phyloP scores from a whole-genome alignment of 768 basidiomycete genomes.

The Pulveroboletus ravenelii region DNA sequence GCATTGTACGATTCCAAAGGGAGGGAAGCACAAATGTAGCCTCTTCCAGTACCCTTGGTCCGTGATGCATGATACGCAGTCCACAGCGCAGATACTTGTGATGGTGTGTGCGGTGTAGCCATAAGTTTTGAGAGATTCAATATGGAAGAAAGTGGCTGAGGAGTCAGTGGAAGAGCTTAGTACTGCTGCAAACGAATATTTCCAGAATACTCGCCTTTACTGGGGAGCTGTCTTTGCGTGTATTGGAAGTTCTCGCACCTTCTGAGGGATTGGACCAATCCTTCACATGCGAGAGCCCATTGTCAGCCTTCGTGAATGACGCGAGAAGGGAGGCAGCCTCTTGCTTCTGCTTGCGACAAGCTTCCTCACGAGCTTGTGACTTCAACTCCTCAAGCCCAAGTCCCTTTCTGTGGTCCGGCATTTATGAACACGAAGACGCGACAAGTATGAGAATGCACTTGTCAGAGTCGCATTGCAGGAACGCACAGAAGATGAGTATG shows the following conservation, averaged over 20 bases:
- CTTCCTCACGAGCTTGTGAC: conserved; percentile 24
- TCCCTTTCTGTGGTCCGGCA: conserved; percentile 37
- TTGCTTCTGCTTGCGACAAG: conserved; percentile 30
- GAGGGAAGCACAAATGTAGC: conserved; percentile 80
- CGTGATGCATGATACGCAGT: conserved; percentile 82
- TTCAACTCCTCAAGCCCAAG: conserved; percentile 37
- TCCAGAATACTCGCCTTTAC: conserved; percentile 45
- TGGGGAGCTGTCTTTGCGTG: conserved; percentile 62
- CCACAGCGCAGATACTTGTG: conserved; percentile 82
- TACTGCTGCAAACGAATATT: background rate
- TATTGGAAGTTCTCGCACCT: conserved; percentile 6
- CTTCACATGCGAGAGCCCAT: conserved; percentile 4
- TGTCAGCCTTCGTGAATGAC: conserved; percentile 12
- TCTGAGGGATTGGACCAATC: conserved; percentile 2
- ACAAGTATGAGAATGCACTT: conserved; percentile 8
- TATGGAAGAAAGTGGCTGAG: conserved; percentile 74
- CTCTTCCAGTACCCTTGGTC: conserved; percentile 74
- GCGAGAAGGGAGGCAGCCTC: conserved; percentile 15
- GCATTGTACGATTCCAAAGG: conserved; percentile 66
- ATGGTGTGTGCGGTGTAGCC: conserved; percentile 60
- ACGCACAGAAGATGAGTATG: conserved; percentile 11
- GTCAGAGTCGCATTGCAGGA: conserved; percentile 14
- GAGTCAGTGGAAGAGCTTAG: background rate
- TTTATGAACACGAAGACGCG: conserved; percentile 2
- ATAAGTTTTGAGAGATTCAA: conserved; percentile 72